These are phyloP conservation scores for Debaryomyces udenii DNA, from an alignment of 1,139 yeast species.

Conservation along the genomic window DNA sequence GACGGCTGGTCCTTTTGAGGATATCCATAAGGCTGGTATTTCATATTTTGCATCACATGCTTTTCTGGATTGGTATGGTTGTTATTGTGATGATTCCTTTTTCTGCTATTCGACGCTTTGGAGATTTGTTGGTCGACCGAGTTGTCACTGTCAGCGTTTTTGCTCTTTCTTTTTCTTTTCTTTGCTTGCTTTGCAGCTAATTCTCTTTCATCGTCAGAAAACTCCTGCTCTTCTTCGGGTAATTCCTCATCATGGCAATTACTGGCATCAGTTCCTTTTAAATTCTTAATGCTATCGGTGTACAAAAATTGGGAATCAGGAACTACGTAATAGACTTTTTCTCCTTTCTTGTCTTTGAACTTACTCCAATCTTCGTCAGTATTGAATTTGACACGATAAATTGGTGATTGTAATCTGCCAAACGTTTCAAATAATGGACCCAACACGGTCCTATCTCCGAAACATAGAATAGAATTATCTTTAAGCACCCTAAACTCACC, in stretches of 20 bases:
- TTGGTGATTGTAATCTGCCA: conserved; percentile 86
- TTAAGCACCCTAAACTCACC: conserved; percentile 85
- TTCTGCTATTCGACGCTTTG: conserved; percentile 9
- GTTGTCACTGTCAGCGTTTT: conserved; percentile 27
- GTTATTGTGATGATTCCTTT: conserved; percentile 9
- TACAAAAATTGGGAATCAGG: conserved; percentile 78
- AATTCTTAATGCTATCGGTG: conserved; percentile 67
- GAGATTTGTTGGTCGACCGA: conserved; percentile 13
- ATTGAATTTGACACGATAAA: conserved; percentile 74
- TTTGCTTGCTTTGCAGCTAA: conserved; percentile 57
- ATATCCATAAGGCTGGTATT: conserved; percentile 29
- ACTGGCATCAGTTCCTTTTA: conserved; percentile 93
- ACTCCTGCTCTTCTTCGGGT: conserved; percentile 91
- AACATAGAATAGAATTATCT: conserved; percentile 80
- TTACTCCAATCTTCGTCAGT: conserved; percentile 51
- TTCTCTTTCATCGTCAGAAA: conserved; percentile 90
- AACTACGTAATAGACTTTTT: conserved; percentile 72
- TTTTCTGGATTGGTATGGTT: not conserved
- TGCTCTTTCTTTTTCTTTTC: conserved; percentile 55
- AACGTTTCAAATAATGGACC: conserved; percentile 89
- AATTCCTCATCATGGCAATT: conserved; percentile 94
- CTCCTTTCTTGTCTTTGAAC: conserved; percentile 54
- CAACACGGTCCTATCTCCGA: conserved; percentile 69
- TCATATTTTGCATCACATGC: conserved; percentile 2
- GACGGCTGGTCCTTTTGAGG: conserved; percentile 17